Evolutionary conservation across 2,329 filamentous ascomycete genomes (phyloP).

Genomic region (Diaporthe vexans): DNA sequence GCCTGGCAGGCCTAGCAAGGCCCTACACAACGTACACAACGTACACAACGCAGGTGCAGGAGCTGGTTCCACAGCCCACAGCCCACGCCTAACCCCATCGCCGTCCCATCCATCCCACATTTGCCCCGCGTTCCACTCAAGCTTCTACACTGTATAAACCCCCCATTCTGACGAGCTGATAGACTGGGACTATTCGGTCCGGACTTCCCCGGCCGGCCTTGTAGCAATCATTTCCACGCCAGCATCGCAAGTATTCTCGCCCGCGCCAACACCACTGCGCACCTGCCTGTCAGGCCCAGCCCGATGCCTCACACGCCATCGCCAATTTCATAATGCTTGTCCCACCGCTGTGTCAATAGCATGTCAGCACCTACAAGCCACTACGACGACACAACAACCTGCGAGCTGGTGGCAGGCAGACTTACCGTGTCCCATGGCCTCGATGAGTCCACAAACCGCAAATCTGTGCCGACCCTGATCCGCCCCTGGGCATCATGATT

Average conservation of each 20-base stretch:
- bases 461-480: slow-evolving; percentile 33
- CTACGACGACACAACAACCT: not conserved
- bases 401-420: too few species aligned
- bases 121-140: slow-evolving; percentile 27
- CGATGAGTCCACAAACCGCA: slow-evolving; percentile 35
- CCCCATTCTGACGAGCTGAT: not conserved
- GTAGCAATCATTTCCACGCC: not conserved
- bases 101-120: not conserved
- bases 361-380: not conserved
- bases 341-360: not conserved
- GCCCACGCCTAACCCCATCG: not conserved
- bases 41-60: not conserved
- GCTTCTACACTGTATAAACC: not conserved
- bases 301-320: slow-evolving; percentile 3
- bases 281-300: not conserved
- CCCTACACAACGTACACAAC: not conserved
- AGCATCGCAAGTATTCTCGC: not conserved
- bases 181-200: slow-evolving; percentile 21
- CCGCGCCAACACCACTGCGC: not conserved
- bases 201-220: slow-evolving; percentile 22
- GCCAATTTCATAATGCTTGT: slow-evolving; percentile 23
- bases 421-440: slow-evolving; percentile 30
- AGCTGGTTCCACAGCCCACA: slow-evolving; percentile 6
- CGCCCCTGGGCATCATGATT: slow-evolving; percentile 11
- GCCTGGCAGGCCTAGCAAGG: too few species aligned